A percentile compares a stretch with the other conserved stretches of the same genome.
Evolutionary conservation across 1,284 basidiomycete species (phyloP).

Genomic region (Rhodofomes roseus): DNA sequence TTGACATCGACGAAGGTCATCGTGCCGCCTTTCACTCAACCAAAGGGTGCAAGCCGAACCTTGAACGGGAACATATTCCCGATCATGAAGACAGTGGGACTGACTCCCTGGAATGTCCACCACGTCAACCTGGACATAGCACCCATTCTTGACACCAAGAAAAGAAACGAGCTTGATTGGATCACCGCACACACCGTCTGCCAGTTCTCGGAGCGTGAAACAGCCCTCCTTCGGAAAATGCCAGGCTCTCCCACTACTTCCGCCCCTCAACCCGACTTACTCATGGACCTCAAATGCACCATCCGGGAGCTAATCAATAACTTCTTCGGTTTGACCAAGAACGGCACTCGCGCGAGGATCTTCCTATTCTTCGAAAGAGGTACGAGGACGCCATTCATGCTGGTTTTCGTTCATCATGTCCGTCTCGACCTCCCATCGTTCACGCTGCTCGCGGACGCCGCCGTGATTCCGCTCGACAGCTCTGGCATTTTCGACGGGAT

Average conservation of each 20-base stretch:
- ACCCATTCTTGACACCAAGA: constrained; percentile 28
- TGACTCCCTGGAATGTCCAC: constrained; percentile 38
- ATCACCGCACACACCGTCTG: constrained; percentile 26
- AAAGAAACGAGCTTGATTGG: constrained; percentile 23
- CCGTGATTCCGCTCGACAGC: constrained; percentile 35
- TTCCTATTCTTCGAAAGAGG: constrained; percentile 30
- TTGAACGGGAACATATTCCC: background rate
- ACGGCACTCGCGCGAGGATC: constrained; percentile 10
- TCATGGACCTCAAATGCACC: background rate
- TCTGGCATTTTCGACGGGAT: background rate
- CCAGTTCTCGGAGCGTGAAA: constrained; percentile 30
- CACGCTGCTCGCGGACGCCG: constrained; percentile 42
- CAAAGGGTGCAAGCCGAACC: constrained; percentile 18
- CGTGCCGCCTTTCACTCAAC: constrained; percentile 27
- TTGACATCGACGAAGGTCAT: constrained; percentile 22
- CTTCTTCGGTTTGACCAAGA: background rate
- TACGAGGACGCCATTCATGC: constrained; percentile 28
- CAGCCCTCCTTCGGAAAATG: background rate
- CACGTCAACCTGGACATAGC: constrained; percentile 35
- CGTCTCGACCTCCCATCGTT: constrained; percentile 42
- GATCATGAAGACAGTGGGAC: background rate
- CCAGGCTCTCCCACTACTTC: background rate
- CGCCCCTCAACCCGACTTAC: no score
- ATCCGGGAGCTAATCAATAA: background rate
- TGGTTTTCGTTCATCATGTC: constrained; percentile 37